Evolutionary conservation across 2,329 filamentous ascomycete genomes (phyloP).

Genomic region (Cladobotryum mycophilum): DNA sequence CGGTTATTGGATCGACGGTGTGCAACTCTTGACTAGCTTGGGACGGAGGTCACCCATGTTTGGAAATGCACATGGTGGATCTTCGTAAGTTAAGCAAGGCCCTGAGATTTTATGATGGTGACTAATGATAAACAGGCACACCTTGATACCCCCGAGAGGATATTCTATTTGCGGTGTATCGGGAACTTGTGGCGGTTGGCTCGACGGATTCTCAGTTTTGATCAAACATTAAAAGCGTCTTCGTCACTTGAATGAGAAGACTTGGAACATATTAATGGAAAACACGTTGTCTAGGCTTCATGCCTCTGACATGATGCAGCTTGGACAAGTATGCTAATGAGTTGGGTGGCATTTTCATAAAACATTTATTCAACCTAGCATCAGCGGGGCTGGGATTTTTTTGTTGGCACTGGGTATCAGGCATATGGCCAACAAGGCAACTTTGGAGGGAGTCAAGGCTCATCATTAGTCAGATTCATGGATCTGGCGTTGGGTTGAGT

Average conservation of each 20-base stretch:
- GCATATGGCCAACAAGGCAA: background rate
- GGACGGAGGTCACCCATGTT: slow-evolving; percentile 82
- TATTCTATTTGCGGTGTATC: slow-evolving; percentile 85
- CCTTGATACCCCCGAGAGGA: slow-evolving; percentile 79
- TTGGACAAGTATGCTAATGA: background rate
- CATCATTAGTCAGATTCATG: too few species aligned
- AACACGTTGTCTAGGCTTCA: too few species aligned
- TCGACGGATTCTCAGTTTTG: slow-evolving; percentile 81
- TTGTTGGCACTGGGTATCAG: background rate
- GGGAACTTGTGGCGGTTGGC: slow-evolving; percentile 72
- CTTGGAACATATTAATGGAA: too few species aligned
- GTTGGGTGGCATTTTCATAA: background rate
- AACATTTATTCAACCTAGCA: background rate
- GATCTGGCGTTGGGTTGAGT: too few species aligned
- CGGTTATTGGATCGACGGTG: slow-evolving; percentile 77
- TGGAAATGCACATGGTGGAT: slow-evolving; percentile 74
- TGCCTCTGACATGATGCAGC: too few species aligned
- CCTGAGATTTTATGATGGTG: background rate
- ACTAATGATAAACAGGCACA: slow-evolving; percentile 55
- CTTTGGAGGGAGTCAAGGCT: too few species aligned
- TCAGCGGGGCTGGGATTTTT: background rate
- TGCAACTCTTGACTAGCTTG: slow-evolving; percentile 83
- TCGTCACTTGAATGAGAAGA: too few species aligned
- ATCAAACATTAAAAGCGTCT: slow-evolving; percentile 33
- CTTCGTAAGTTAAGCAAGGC: slow-evolving; percentile 58